Percentiles rank a stretch among this genome's conserved stretches.
Conservation (phyloP, 108 stramenopile genomes). For the Skeletonema potamos region DNA sequence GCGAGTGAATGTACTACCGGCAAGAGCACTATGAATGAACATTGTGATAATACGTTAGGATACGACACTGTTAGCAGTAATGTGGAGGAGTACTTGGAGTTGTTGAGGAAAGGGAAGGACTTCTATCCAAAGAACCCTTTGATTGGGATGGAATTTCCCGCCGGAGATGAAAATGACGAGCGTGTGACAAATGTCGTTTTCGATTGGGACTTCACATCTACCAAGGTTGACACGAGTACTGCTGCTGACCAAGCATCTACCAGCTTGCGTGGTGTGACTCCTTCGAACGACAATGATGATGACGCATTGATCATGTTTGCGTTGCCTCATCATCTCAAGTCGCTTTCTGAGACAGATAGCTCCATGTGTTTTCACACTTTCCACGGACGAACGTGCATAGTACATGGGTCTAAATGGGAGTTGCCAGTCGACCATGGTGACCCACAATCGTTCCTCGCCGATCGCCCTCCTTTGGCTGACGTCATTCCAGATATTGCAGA, state of each 20-base stretch:
- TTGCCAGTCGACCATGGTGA: slow-evolving; percentile 35
- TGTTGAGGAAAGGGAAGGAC: slow-evolving; percentile 25
- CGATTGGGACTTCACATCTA: slow-evolving; percentile 65
- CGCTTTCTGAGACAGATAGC: slow-evolving; percentile 23
- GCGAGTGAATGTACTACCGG: slow-evolving; percentile 82
- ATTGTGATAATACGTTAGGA: slow-evolving; percentile 34
- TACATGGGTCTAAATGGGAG: slow-evolving; percentile 32
- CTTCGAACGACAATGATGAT: slow-evolving; percentile 21
- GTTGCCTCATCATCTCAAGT: slow-evolving; percentile 72
- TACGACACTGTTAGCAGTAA: slow-evolving; percentile 42
- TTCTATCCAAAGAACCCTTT: slow-evolving; percentile 48
- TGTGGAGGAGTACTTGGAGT: slow-evolving; percentile 31
- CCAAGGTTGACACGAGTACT: not conserved
- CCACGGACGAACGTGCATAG: slow-evolving; percentile 43
- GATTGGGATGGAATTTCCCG: slow-evolving; percentile 44
- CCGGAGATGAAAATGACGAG: slow-evolving; percentile 14
- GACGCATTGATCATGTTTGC: slow-evolving; percentile 63
- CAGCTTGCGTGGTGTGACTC: slow-evolving; percentile 24
- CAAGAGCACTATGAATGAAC: slow-evolving; percentile 32
- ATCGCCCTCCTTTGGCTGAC: slow-evolving; percentile 55
- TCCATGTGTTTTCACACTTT: slow-evolving; percentile 42
- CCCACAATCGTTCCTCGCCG: slow-evolving; percentile 65
- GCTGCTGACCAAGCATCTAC: slow-evolving; percentile 27
- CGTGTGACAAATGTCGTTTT: slow-evolving; percentile 43
- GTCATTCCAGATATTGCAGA: slow-evolving; percentile 51